These are phyloP conservation scores for Lyophyllum semitale DNA, from an alignment of 768 basidiomycete genomes.

Conservation along the genomic window DNA sequence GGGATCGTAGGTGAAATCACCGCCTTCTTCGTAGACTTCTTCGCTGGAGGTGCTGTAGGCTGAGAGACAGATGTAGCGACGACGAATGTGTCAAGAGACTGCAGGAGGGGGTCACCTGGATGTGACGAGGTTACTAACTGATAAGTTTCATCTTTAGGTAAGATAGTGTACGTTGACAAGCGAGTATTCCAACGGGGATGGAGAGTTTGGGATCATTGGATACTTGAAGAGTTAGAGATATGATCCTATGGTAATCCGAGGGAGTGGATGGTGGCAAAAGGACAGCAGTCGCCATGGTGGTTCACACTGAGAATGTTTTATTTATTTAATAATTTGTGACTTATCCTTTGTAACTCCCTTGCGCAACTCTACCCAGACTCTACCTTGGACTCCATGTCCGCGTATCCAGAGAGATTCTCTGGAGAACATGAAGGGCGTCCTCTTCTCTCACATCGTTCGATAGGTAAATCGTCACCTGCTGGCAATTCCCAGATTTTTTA, in stretches of 20 bases:
- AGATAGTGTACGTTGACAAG: constrained; percentile 66
- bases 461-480: background rate
- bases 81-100: constrained; percentile 57
- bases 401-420: background rate
- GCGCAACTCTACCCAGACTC: too few relatives aligned
- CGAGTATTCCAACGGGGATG: constrained; percentile 75
- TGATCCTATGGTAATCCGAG: constrained; percentile 63
- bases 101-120: constrained; percentile 70
- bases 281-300: constrained; percentile 39
- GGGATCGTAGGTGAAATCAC: constrained; percentile 46
- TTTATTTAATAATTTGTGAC: too few relatives aligned
- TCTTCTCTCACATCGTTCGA: constrained; percentile 7
- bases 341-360: too few relatives aligned
- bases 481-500: background rate
- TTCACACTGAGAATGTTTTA: too few relatives aligned
- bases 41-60: constrained; percentile 35
- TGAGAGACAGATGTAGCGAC: constrained; percentile 51
- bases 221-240: constrained; percentile 57
- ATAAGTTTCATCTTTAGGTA: constrained; percentile 4
- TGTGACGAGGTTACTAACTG: constrained; percentile 10
- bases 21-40: constrained; percentile 61
- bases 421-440: constrained; percentile 10
- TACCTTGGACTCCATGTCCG: constrained; percentile 1
- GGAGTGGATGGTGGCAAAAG: constrained; percentile 48
- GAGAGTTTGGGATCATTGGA: constrained; percentile 50